Conservation (phyloP, 306 rosid species). For the Canavalia ensiformis region DNA sequence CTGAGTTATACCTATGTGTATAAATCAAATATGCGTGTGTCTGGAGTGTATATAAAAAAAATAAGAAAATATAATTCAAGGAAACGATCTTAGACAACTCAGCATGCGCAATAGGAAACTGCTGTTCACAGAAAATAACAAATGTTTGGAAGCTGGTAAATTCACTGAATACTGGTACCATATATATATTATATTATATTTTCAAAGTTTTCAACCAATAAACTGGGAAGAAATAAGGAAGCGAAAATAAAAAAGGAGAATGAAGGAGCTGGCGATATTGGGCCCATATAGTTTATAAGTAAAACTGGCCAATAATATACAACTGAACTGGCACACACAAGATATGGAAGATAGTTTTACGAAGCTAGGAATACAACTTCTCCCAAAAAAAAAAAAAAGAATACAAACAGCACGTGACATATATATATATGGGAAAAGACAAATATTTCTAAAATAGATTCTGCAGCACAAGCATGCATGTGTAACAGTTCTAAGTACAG, state of each 20-base stretch:
- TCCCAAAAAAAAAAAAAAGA: background rate
- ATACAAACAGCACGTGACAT: conserved; percentile 36
- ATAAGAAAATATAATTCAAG: background rate
- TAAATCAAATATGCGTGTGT: background rate
- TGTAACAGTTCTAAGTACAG: conserved; percentile 27
- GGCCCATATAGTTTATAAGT: conserved; percentile 5
- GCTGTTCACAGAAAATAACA: background rate
- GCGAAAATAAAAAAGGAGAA: background rate
- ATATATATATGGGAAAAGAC: conserved; percentile 1
- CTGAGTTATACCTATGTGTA: background rate
- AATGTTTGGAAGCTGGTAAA: background rate
- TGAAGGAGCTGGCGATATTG: conserved; percentile 28
- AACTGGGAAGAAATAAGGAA: background rate
- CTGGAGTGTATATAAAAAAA: background rate
- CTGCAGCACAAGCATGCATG: conserved; percentile 18
- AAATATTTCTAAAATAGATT: conserved; percentile 23
- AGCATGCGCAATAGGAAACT: background rate
- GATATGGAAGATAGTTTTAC: conserved; percentile 34
- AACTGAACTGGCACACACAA: conserved; percentile 12
- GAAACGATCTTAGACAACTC: conserved; percentile 35
- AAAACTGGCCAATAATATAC: conserved; percentile 1
- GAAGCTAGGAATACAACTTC: background rate
- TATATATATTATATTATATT: background rate
- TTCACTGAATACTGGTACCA: conserved; percentile 11
- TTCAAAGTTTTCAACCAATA: background rate